Evolutionary conservation across 495 filamentous ascomycete species (phyloP).

Genomic region (Terfezia claveryi): DNA sequence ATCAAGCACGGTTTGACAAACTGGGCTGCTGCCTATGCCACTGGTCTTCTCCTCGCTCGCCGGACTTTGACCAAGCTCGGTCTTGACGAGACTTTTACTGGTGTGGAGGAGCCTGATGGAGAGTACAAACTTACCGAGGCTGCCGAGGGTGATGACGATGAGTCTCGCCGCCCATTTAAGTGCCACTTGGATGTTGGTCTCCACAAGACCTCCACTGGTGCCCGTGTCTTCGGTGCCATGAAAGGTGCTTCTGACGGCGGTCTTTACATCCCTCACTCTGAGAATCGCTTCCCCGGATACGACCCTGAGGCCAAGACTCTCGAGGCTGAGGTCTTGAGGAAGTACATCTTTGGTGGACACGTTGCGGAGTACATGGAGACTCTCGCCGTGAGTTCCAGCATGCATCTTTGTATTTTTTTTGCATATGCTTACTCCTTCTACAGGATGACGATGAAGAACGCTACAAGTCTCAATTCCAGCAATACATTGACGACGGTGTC

Average conservation of each 20-base stretch:
- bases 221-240: conserved; percentile 97
- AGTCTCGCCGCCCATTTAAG: conserved; percentile 83
- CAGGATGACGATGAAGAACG: conserved; percentile 91
- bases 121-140: conserved; percentile 88
- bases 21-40: conserved; percentile 95
- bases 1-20: conserved; percentile 98
- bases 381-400: conserved; percentile 37
- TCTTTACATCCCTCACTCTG: conserved; percentile 89
- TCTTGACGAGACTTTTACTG: conserved; percentile 70
- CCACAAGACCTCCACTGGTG: conserved; percentile 86
- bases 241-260: conserved; percentile 98
- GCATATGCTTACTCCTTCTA: background rate
- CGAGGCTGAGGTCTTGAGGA: conserved; percentile 85
- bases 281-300: conserved; percentile 97
- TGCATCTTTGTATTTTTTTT: background rate
- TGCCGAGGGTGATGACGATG: conserved; percentile 59
- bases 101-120: conserved; percentile 86
- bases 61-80: conserved; percentile 91
- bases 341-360: conserved; percentile 98
- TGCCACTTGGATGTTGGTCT: conserved; percentile 94
- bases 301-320: conserved; percentile 93
- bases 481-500: conserved; percentile 89
- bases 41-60: conserved; percentile 87
- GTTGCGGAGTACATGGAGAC: conserved; percentile 99
- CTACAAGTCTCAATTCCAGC: conserved; percentile 90